Evolutionary conservation across 345 rosid species (phyloP).

Genomic region (Fremontodendron californicum): DNA sequence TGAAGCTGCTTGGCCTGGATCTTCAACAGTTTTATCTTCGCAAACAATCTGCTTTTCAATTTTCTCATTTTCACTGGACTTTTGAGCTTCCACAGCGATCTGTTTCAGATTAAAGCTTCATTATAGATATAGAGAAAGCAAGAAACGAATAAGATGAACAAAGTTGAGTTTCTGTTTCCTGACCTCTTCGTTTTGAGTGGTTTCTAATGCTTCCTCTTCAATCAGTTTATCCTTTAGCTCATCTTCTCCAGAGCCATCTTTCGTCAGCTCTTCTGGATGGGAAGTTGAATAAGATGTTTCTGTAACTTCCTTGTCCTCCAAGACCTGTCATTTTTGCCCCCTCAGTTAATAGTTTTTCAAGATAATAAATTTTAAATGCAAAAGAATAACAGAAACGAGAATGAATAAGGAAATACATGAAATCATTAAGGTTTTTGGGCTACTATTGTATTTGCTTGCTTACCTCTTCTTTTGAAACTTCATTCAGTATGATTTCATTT

Average conservation of each 20-base stretch:
- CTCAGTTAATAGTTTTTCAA: constrained; percentile 7
- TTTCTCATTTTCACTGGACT: constrained; percentile 17
- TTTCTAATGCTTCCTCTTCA: constrained; percentile 10
- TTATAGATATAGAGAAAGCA: not conserved
- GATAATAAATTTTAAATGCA: not conserved
- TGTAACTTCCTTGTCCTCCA: constrained; percentile 26
- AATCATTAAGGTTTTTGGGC: constrained; percentile 1
- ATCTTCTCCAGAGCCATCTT: constrained; percentile 27
- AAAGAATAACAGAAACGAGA: not conserved
- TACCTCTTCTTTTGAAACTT: constrained; percentile 36
- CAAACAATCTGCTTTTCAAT: constrained; percentile 17
- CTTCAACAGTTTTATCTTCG: constrained; percentile 20
- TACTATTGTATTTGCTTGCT: constrained; percentile 4
- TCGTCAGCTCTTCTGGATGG: constrained; percentile 19
- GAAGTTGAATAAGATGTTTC: constrained; percentile 21
- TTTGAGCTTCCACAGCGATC: constrained; percentile 13
- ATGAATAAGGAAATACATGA: not conserved
- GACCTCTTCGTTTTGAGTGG: constrained; percentile 34
- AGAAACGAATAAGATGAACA: not conserved
- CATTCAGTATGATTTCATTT: constrained; percentile 19
- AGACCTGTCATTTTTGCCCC: constrained; percentile 21
- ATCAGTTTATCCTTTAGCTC: constrained; percentile 15
- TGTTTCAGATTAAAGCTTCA: constrained; percentile 14
- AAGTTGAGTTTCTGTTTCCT: constrained; percentile 4
- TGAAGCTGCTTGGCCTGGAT: constrained; percentile 16